A percentile compares a stretch with the other conserved stretches of the same genome.
Evolutionary conservation across 345 rosid genomes (phyloP).

Genomic region (Populus tremula): DNA sequence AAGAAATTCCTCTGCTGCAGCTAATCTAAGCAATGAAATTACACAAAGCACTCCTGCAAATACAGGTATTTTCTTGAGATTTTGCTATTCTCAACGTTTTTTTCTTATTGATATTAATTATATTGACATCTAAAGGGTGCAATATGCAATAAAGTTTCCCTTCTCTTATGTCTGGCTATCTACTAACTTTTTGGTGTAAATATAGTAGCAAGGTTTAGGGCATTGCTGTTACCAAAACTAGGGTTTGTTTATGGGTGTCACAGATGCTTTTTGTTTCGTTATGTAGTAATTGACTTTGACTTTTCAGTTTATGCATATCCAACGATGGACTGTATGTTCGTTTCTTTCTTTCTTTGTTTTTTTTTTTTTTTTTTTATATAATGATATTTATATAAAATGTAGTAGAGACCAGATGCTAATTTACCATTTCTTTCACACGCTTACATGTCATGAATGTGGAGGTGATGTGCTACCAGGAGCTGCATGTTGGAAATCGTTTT

Average conservation of each 20-base stretch:
- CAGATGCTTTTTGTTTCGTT: neutral
- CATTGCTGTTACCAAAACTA: neutral
- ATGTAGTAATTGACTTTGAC: neutral
- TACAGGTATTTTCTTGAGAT: conserved; percentile 39
- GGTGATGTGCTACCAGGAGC: neutral
- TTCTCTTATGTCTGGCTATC: neutral
- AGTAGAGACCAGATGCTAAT: neutral
- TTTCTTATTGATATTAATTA: neutral
- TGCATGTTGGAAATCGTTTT: neutral
- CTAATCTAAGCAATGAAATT: conserved; percentile 54
- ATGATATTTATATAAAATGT: neutral
- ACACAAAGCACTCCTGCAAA: conserved; percentile 36
- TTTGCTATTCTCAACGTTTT: neutral
- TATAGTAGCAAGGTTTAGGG: neutral
- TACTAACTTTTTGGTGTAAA: neutral
- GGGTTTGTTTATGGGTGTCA: neutral
- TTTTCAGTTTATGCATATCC: neutral
- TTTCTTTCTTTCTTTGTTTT: neutral
- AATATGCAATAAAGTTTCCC: neutral
- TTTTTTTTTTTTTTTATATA: too few relatives aligned
- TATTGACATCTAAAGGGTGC: neutral
- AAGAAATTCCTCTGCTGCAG: conserved; percentile 68
- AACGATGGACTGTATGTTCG: neutral
- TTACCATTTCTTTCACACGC: neutral
- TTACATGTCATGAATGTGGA: neutral